Evolutionary conservation across 169 alveolate genomes (phyloP), one percentile per base, ranked within the genome.

Genomic region (Eimeria necatrix): DNA sequence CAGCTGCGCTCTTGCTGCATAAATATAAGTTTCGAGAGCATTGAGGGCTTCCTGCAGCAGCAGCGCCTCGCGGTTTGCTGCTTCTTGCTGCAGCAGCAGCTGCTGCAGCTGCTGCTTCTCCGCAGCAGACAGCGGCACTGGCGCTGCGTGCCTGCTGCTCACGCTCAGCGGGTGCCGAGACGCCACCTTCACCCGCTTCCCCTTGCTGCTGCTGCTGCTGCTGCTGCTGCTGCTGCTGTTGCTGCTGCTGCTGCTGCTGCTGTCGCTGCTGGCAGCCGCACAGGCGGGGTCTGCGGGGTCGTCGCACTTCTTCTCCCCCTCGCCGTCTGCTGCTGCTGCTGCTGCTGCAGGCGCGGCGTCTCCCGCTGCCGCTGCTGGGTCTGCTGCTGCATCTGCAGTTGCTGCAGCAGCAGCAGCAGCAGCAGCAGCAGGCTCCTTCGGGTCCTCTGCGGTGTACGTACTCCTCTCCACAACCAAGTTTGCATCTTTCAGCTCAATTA

Each of bases 11-110:
- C 94, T 51, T 22, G 94, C 68, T 32, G 88, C 61, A 64, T 95
- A 95, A 56, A 89, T 95, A 53, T 8, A 94, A 3, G 93, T 22
- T 93, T 95, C 95, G 12, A 90, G 22, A 10, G 70, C 59, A 24
- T 95, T 90, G 26, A 64, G 49, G 46, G 86, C 94, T 56, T 80
- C 83, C 2, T 41, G 64, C 51, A 90, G 56, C 14, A 5, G 74
- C 53, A 78, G 64, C 41, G 85, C 95, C 14, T 53, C 83, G 56
- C 56, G 59, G 80, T 94, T 93, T 4, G 60, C 20, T 46, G 76
- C 93, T 32, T 94, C 94, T 60, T 76, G 68, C 90, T 60, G 83
- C 91, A 4, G 78, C 70, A 87, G 59, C 90, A 48, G 73, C 93
- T 59, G 32, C 74, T 59, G 9, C 78, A 61, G 61, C 48, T 59